Evolutionary conservation across 495 filamentous ascomycete species (phyloP), one percentile per base, ranked within the genome.

Genomic region (Podospora didyma): DNA sequence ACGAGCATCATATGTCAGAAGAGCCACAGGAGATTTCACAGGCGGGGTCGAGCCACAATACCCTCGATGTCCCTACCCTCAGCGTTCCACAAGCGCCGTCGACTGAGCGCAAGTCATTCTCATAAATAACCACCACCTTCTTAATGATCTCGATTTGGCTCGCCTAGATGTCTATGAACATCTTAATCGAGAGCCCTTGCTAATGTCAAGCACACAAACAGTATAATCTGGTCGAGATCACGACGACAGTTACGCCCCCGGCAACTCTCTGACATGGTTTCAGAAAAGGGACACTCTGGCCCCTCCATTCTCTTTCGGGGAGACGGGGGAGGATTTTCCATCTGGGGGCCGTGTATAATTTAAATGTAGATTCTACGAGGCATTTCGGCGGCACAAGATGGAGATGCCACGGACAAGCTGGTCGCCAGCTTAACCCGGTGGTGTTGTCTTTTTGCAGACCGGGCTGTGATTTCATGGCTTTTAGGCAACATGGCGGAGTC

Each of bases 1-100:
- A 57, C 31, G 64, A 56, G 26, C 53, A 59, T 23, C 57, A 57
- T 19, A 48, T 72, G 21, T 69, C 69, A 23, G 71, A 75, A 14
- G 75, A 78, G 63, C 72, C 72, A 1, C 59, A 68, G 52, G 66
- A 73, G 51, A 67, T 75, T 7, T 53, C 58, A 22, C 67, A 68
- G 35, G 51, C 58, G 2, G 44, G 61, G 35, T 35, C 55, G 3
- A 60, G 42, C 45, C 24, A 35, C n/a, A n/a, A n/a, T 39, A 50
- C 41, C n/a, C 57, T 64, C n/a, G 61, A 71, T 20, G 75, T 78
- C 14, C 75, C 75, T 3, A 69, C 69, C 11, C 65, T 77, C 3
- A 63, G 66, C 52, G 49, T 76, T 2, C 75, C 75, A 10, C 73
- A 74, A 57, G 74, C 75, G 6, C 69, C 70, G 2, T 49, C 59